Percentiles rank a stretch among this genome's conserved stretches.
These are phyloP conservation scores for Thinopyrum elongatum DNA, from an alignment of 176 grass and related monocot genomes.

Conservation along the genomic window DNA sequence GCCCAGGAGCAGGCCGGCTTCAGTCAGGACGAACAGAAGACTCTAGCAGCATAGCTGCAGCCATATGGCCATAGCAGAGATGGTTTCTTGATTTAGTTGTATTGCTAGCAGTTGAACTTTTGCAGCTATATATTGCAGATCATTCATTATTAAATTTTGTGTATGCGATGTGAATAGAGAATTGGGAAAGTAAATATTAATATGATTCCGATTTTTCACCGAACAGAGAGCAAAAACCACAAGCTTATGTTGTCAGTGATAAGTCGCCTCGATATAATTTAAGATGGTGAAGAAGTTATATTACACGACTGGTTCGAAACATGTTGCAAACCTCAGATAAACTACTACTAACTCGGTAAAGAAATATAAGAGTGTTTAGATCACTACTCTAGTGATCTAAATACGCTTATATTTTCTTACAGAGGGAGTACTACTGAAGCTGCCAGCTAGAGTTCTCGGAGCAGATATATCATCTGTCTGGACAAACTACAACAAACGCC, in stretches of 20 bases:
- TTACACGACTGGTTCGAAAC: neutral
- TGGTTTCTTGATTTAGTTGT: neutral
- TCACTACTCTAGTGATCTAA: too few species aligned
- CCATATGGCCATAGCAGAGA: neutral
- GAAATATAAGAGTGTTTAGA: too few species aligned
- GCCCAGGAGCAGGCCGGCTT: constrained; percentile 22
- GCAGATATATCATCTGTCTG: constrained; percentile 5
- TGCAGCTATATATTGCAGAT: neutral
- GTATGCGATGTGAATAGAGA: neutral
- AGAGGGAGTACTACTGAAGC: neutral
- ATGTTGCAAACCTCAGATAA: constrained; percentile 7
- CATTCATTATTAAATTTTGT: neutral
- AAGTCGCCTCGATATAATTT: neutral
- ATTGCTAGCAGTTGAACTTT: neutral
- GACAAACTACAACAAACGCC: neutral
- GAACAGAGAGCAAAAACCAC: neutral
- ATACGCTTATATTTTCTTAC: too few species aligned
- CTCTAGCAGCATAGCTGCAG: constrained; percentile 13
- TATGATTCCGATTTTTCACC: constrained; percentile 3
- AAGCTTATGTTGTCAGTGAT: neutral
- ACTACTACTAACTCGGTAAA: neutral
- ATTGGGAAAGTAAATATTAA: neutral
- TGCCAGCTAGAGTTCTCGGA: constrained; percentile 7
- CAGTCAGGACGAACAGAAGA: constrained; percentile 39
- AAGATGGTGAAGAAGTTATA: neutral